Base-by-base conservation (phyloP, 768 basidiomycete genomes). In the Mycena haematopus region DNA sequence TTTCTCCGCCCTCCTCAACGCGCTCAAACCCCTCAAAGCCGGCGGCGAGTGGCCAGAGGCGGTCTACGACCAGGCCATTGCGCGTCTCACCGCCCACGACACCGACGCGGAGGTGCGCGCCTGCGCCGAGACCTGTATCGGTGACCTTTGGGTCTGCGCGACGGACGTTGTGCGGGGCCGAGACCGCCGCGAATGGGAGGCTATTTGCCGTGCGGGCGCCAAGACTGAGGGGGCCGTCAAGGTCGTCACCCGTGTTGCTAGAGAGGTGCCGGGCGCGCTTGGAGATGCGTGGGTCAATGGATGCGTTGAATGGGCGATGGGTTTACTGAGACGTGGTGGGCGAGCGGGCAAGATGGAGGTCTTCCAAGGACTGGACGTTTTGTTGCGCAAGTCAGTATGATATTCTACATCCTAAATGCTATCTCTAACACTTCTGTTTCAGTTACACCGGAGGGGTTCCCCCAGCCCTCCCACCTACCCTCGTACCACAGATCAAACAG, bases 51-150 rank as follows among this genome's bases (percentile, higher is more conserved):
- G 92, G 92, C 75, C 86, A 6, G 86, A 92, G 57, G 70, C 78
- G 11, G 80, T 97, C 4, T 97, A 96, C 73, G 78, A 84, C 9
- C 88, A 93, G 65, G 89, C 93, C 11, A 78, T 91, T 4, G 73
- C 78, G 22, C 82, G 93, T 54, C 76, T 99, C 38, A 84, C 79
- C 52, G 89, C 84, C 49, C 87, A 91, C 63, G 92, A 96, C 67
- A 96, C 96, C 1, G 96, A 99, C 73, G 88, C 91, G 4, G 96
- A 97, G 65, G 93, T 99, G 22, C 86, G 95, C 38, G 82, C 84
- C 25, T 86, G 84, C 65, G 95, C 95, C 0, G 90, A 98, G 68
- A 87, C 90, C 33, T 87, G 86, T 52, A 83, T 96, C 46, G 95
- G 90, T 1, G 90, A 95, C 71, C 77, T 99, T 10, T 93, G 97